A percentile compares a stretch with the other conserved stretches of the same genome.
These are phyloP conservation scores for Eragrostis tef DNA, from an alignment of 202 grass and related monocot species.

Conservation along the genomic window DNA sequence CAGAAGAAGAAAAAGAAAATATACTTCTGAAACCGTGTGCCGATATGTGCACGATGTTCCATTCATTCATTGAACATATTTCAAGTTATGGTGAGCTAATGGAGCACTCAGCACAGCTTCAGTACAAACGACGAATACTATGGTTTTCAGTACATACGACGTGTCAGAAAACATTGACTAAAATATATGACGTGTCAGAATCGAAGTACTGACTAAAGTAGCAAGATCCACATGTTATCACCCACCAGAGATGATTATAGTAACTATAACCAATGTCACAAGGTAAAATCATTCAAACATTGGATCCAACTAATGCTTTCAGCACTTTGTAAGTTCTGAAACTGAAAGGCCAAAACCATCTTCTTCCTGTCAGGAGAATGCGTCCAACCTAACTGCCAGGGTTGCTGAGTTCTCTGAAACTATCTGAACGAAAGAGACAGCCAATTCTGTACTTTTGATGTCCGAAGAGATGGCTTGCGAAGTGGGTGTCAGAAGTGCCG, in stretches of 20 bases:
- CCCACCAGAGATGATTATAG: not conserved
- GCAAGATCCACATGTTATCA: not conserved
- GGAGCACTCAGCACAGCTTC: not conserved
- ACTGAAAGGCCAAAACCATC: not conserved
- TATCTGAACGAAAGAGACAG: not conserved
- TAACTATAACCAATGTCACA: not conserved
- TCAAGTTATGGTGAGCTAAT: not conserved
- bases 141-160: not conserved
- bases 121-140: not conserved
- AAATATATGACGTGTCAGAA: not conserved
- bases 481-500: not conserved
- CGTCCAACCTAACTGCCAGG: not conserved
- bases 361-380: not conserved
- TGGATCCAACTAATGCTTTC: not conserved
- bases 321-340: not conserved
- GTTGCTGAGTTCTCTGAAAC: not conserved
- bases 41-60: not conserved
- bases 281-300: not conserved
- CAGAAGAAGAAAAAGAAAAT: not conserved
- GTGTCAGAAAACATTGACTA: not conserved
- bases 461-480: not conserved
- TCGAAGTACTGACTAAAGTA: not conserved
- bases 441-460: not conserved
- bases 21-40: not conserved
- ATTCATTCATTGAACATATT: not conserved